A percentile compares a stretch with the other conserved stretches of the same genome.
These are phyloP conservation scores for Silene noctiflora DNA, from an alignment of 179 eudicot species.

Conservation along the genomic window DNA sequence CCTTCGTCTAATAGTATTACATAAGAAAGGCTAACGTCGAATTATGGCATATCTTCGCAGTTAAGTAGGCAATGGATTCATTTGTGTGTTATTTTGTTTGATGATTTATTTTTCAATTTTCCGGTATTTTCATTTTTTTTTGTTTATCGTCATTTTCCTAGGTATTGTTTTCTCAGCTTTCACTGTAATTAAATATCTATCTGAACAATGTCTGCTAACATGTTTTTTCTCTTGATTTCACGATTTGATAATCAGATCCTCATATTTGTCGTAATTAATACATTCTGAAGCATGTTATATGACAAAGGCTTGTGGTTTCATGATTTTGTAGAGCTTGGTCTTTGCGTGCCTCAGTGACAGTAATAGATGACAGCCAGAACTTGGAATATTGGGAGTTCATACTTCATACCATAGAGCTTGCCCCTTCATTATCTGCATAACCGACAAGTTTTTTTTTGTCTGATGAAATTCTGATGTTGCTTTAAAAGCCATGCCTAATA, in stretches of 20 bases:
- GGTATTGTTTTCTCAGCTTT: neutral
- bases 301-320: neutral
- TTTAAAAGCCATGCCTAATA: constrained; percentile 13
- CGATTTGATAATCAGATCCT: no score
- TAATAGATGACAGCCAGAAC: constrained; percentile 16
- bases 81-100: no score
- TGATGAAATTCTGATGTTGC: neutral
- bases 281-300: no score
- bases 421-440: neutral
- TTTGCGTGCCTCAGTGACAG: constrained; percentile 47
- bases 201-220: neutral
- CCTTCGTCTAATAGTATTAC: no score
- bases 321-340: constrained; percentile 50
- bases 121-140: no score
- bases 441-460: neutral
- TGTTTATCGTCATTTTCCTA: no score
- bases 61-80: no score
- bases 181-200: neutral
- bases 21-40: no score
- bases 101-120: no score
- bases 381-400: neutral
- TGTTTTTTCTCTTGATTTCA: no score
- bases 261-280: no score
- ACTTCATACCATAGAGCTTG: neutral
- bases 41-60: no score